Evolutionary conservation across 2,329 filamentous ascomycete genomes (phyloP).

Genomic region (Penicillium sp.): DNA sequence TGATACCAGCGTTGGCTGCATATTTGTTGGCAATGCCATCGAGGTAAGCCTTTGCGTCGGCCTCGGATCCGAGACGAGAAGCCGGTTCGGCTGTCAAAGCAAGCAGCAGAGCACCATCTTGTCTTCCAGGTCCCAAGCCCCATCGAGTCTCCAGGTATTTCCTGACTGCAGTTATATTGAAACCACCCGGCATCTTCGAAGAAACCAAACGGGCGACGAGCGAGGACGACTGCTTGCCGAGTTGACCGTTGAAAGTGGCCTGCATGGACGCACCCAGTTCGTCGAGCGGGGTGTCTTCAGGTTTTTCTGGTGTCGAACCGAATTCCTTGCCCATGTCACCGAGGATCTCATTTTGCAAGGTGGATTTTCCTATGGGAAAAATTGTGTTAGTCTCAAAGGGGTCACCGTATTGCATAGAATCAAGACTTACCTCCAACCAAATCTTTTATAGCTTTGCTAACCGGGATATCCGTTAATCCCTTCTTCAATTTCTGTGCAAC

Average conservation of each 20-base stretch:
- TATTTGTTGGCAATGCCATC: slow-evolving; percentile 89
- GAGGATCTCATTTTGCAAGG: slow-evolving; percentile 96
- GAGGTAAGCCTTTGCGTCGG: slow-evolving; percentile 86
- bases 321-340: slow-evolving; percentile 98
- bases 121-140: slow-evolving; percentile 80
- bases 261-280: slow-evolving; percentile 95
- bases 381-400: background rate
- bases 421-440: slow-evolving; percentile 79
- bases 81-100: slow-evolving; percentile 91
- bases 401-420: background rate
- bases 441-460: slow-evolving; percentile 97
- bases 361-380: slow-evolving; percentile 76
- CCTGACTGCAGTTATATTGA: slow-evolving; percentile 93
- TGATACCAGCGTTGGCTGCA: slow-evolving; percentile 77
- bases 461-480: slow-evolving; percentile 76
- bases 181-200: slow-evolving; percentile 98
- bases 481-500: slow-evolving; percentile 99
- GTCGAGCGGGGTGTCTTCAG: slow-evolving; percentile 93
- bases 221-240: slow-evolving; percentile 93
- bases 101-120: slow-evolving; percentile 84
- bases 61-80: slow-evolving; percentile 80
- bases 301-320: slow-evolving; percentile 95
- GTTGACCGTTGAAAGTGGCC: slow-evolving; percentile 95
- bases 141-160: slow-evolving; percentile 95
- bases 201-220: slow-evolving; percentile 92